phyloP scores from a whole-genome alignment of 2,329 filamentous ascomycete species.

The Chrysoporthe puriensis region DNA sequence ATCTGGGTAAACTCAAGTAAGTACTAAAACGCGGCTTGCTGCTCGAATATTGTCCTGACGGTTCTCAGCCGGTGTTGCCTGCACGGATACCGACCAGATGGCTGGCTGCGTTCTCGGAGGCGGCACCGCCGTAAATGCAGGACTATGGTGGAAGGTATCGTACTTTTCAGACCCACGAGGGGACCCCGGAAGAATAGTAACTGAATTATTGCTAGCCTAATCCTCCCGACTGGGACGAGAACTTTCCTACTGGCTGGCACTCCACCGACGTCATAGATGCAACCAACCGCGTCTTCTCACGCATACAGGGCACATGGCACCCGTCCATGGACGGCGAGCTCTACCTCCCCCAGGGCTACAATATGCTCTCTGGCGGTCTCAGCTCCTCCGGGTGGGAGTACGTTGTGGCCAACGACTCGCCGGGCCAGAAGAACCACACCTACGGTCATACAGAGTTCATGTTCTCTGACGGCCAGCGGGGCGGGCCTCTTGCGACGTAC shows the following conservation, averaged over 20 bases:
- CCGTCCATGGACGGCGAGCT: constrained; percentile 69
- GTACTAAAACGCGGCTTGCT: background rate
- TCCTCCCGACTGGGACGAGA: constrained; percentile 69
- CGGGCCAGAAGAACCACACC: constrained; percentile 66
- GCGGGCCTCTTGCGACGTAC: constrained; percentile 73
- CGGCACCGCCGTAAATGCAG: constrained; percentile 64
- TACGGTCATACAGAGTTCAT: constrained; percentile 69
- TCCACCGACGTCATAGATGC: constrained; percentile 62
- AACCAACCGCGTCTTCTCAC: constrained; percentile 64
- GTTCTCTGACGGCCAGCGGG: constrained; percentile 67
- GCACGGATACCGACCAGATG: constrained; percentile 68
- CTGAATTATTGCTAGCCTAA: constrained; percentile 49
- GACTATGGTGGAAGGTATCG: constrained; percentile 64
- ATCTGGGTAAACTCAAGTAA: constrained; percentile 58
- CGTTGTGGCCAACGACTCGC: constrained; percentile 59
- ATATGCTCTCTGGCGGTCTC: constrained; percentile 64
- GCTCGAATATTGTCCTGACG: background rate
- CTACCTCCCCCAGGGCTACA: constrained; percentile 70
- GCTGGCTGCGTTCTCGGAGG: constrained; percentile 68
- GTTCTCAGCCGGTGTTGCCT: constrained; percentile 57
- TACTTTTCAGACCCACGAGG: constrained; percentile 19
- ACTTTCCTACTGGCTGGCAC: constrained; percentile 75
- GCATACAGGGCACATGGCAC: constrained; percentile 70
- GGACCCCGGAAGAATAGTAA: background rate
- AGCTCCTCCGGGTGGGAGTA: constrained; percentile 63